These are phyloP conservation scores for Crataegus laevigata DNA, from an alignment of 306 rosid genomes.

Conservation along the genomic window DNA sequence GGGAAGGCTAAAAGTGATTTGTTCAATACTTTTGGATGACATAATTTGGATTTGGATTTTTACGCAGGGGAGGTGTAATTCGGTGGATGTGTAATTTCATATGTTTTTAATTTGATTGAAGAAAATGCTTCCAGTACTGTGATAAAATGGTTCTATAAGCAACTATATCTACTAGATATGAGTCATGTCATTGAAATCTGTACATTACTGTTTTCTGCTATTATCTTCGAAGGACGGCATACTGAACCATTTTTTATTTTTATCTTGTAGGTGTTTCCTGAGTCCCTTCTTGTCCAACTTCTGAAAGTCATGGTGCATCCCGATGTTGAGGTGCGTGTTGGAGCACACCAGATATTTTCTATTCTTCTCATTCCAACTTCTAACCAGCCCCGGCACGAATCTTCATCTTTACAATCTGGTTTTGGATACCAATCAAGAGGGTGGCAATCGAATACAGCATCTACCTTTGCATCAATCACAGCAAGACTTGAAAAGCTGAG, in stretches of 20 bases:
- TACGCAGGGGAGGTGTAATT: background rate
- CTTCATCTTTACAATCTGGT: conserved; percentile 42
- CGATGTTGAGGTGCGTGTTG: conserved; percentile 74
- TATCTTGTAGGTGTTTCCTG: conserved; percentile 69
- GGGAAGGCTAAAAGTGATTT: background rate
- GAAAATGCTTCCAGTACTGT: background rate
- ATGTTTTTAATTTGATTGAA: background rate
- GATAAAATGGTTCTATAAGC: background rate
- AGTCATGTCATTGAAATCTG: background rate
- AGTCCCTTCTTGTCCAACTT: conserved; percentile 80
- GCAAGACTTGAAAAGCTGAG: conserved; percentile 94
- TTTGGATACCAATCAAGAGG: conserved; percentile 51
- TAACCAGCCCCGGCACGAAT: conserved; percentile 41
- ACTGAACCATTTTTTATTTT: conserved; percentile 6
- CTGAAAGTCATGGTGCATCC: conserved; percentile 82
- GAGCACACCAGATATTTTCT: conserved; percentile 90
- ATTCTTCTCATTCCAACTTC: conserved; percentile 70
- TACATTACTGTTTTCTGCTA: background rate
- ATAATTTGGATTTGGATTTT: background rate
- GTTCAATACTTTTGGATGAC: background rate
- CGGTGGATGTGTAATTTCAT: background rate
- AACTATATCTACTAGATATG: background rate
- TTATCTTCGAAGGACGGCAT: background rate
- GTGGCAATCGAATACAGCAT: conserved; percentile 50
- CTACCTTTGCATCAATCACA: conserved; percentile 80